Conservation (phyloP, 2,329 filamentous ascomycete genomes). For the Xylariaceae sp. region DNA sequence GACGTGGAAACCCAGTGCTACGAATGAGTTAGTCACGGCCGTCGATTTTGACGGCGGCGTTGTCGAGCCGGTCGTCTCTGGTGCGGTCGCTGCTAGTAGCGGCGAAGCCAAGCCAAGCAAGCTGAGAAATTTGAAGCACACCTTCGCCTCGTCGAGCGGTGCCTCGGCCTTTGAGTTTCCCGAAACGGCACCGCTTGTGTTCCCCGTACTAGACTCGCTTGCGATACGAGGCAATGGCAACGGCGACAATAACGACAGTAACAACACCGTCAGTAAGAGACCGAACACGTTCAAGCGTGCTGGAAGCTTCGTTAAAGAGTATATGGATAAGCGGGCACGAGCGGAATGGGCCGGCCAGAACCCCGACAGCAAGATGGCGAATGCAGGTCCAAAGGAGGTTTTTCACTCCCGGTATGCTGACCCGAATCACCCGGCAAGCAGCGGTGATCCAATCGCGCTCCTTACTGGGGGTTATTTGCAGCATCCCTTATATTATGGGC, state of each 20-base stretch:
- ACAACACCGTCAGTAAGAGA: conserved; percentile 10
- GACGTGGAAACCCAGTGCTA: conserved; percentile 4
- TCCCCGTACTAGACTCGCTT: conserved; percentile 39
- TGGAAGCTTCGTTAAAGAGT: conserved; percentile 40
- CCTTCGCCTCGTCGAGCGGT: conserved; percentile 35
- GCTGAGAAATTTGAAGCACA: conserved; percentile 16
- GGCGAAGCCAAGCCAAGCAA: background rate
- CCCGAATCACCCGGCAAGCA: conserved; percentile 2
- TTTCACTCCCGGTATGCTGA: conserved; percentile 11
- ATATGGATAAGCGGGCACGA: conserved; percentile 46
- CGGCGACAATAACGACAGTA: conserved; percentile 1
- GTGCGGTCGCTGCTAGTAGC: background rate
- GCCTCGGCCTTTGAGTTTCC: conserved; percentile 39
- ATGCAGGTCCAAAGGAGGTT: conserved; percentile 18
- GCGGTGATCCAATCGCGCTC: conserved; percentile 3
- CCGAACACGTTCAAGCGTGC: conserved; percentile 25
- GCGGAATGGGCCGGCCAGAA: conserved; percentile 34
- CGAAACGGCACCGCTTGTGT: conserved; percentile 46
- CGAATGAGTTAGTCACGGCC: conserved; percentile 1
- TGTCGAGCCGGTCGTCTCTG: too few relatives aligned
- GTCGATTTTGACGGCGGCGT: conserved; percentile 2
- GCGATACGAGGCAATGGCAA: too few relatives aligned
- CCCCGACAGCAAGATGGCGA: conserved; percentile 30
- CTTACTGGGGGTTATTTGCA: conserved; percentile 14
- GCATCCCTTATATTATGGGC: too few relatives aligned